phyloP scores from a whole-genome alignment of 306 rosid genomes.

The Cyamopsis tetragonoloba region DNA sequence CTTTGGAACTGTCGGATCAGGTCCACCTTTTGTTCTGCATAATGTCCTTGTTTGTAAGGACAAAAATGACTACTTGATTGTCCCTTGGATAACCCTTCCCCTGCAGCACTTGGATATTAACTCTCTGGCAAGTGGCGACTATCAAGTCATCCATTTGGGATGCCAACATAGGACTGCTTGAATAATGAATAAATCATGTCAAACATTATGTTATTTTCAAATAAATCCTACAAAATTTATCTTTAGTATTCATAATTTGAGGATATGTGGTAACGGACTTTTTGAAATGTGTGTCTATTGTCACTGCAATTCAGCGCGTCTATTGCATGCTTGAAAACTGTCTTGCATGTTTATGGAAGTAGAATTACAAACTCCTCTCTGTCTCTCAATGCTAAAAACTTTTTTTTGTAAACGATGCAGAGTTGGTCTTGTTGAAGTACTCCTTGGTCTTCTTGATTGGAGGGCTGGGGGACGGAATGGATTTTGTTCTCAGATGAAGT shows the following conservation, averaged over 20 bases:
- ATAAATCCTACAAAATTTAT: neutral
- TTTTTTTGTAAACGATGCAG: constrained; percentile 46
- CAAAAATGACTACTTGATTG: neutral
- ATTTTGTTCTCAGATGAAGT: constrained; percentile 93
- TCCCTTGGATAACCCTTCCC: neutral
- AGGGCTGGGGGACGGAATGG: constrained; percentile 98
- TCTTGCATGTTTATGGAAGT: neutral
- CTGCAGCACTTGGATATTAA: neutral
- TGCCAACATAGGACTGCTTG: constrained; percentile 8
- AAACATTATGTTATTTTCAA: neutral
- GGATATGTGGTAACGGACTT: neutral
- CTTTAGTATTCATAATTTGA: neutral
- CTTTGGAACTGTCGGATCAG: neutral
- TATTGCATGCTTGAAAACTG: neutral
- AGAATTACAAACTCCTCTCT: neutral
- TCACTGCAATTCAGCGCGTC: no score
- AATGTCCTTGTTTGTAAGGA: neutral
- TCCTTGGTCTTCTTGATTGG: constrained; percentile 99
- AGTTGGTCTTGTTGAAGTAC: constrained; percentile 97
- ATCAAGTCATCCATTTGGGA: no score
- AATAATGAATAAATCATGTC: neutral
- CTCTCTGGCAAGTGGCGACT: neutral
- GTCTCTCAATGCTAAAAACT: constrained; percentile 14
- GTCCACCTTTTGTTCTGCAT: neutral
- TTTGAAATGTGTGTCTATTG: neutral